Conservation (phyloP, 129 eudicot genomes). For the Heracleum sosnowskyi region DNA sequence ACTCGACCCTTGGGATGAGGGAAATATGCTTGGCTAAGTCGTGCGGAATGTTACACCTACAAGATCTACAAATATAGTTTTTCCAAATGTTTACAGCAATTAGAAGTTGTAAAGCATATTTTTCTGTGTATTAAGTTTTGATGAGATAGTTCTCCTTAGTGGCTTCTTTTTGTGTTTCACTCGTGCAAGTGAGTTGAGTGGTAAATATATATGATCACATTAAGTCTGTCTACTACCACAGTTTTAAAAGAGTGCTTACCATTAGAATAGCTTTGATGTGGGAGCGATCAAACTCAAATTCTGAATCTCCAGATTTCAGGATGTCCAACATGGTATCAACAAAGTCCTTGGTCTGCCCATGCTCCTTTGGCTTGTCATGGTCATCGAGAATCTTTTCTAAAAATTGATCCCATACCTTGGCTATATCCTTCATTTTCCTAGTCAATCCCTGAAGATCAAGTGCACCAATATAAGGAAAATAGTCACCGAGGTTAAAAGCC, state of each 20-base stretch:
- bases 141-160: too few relatives aligned
- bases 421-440: background rate
- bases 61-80: too few relatives aligned
- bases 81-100: too few relatives aligned
- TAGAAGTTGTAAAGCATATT: too few relatives aligned
- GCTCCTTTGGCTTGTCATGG: background rate
- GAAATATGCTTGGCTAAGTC: too few relatives aligned
- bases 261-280: background rate
- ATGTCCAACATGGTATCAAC: conserved; percentile 2
- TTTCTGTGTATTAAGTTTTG: too few relatives aligned
- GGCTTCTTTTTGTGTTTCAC: too few relatives aligned
- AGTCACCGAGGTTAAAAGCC: background rate
- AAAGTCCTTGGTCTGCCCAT: background rate
- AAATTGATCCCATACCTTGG: background rate
- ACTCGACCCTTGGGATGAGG: too few relatives aligned
- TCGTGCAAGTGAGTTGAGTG: too few relatives aligned
- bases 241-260: background rate
- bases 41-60: too few relatives aligned
- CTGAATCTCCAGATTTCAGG: background rate
- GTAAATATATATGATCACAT: too few relatives aligned
- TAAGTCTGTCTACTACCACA: too few relatives aligned
- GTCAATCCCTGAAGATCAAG: conserved; percentile 11
- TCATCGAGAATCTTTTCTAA: background rate
- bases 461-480: background rate
- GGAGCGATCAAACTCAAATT: background rate